A percentile compares a stretch with the other conserved stretches of the same genome.
phyloP scores from a whole-genome alignment of 805 yeast species.

The Kluyveromyces aestuarii region DNA sequence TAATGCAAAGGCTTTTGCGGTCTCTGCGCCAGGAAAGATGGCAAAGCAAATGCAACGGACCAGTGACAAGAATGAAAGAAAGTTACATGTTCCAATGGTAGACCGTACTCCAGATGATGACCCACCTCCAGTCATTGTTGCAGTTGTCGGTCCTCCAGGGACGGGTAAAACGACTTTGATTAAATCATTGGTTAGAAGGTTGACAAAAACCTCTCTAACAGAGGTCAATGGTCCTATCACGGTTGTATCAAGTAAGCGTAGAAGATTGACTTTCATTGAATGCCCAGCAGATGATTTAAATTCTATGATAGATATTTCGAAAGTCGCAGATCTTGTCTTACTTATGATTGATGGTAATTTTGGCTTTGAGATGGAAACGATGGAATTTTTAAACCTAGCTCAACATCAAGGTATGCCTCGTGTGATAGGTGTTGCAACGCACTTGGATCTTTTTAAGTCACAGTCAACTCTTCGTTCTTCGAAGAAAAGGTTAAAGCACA shows the following conservation, averaged over 20 bases:
- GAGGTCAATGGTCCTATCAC: constrained; percentile 96
- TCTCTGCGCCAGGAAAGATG: constrained; percentile 76
- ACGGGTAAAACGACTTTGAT: constrained; percentile 94
- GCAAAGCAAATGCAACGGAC: constrained; percentile 77
- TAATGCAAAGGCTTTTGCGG: constrained; percentile 79
- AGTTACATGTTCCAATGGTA: constrained; percentile 93
- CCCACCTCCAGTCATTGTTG: constrained; percentile 94
- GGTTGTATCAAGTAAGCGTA: constrained; percentile 88
- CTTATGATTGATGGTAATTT: constrained; percentile 91
- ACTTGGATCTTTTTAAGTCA: constrained; percentile 84
- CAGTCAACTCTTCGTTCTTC: constrained; percentile 85
- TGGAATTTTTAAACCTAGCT: constrained; percentile 93
- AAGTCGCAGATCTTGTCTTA: constrained; percentile 86
- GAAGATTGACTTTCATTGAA: constrained; percentile 88
- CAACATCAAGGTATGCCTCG: constrained; percentile 99
- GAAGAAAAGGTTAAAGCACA: constrained; percentile 81
- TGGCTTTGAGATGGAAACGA: constrained; percentile 98
- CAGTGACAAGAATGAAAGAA: constrained; percentile 71
- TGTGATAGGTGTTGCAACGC: constrained; percentile 91
- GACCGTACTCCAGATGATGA: constrained; percentile 96
- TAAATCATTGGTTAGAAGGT: constrained; percentile 76
- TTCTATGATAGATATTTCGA: constrained; percentile 94
- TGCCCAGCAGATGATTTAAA: constrained; percentile 80
- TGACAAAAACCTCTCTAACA: constrained; percentile 74
- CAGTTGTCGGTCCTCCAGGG: constrained; percentile 98